Percentiles rank a stretch among this genome's conserved stretches.
Conservation (phyloP, 2,329 filamentous ascomycete species). For the Pseudocercospora cruenta region DNA sequence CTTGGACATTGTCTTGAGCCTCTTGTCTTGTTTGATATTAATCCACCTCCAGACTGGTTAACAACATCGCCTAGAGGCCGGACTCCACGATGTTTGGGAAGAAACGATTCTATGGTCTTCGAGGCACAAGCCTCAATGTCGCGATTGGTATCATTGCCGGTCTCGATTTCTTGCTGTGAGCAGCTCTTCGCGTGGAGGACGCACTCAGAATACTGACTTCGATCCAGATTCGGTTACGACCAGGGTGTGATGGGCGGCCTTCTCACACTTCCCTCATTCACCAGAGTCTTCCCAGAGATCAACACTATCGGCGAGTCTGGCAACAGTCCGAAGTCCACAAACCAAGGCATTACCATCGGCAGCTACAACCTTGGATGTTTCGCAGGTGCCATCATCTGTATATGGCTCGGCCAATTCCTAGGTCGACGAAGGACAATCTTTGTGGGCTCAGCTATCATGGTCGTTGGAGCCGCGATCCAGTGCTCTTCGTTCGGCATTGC, state of each 20-base stretch:
- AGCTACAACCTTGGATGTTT: constrained; percentile 51
- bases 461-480: constrained; percentile 54
- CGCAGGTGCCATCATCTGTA: constrained; percentile 53
- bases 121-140: constrained; percentile 46
- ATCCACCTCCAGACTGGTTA: neutral
- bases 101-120: constrained; percentile 44
- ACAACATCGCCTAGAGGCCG: neutral
- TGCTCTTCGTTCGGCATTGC: constrained; percentile 48
- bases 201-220: neutral
- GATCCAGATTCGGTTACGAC: constrained; percentile 15
- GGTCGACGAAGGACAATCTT: constrained; percentile 57
- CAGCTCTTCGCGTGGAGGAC: neutral
- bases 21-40: neutral
- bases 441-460: constrained; percentile 53
- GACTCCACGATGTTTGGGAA: constrained; percentile 16
- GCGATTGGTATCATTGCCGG: constrained; percentile 50
- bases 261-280: constrained; percentile 47
- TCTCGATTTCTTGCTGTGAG: constrained; percentile 40
- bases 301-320: constrained; percentile 29
- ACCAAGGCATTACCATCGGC: constrained; percentile 24
- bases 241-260: constrained; percentile 50
- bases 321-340: constrained; percentile 20
- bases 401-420: constrained; percentile 55
- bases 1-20: neutral
- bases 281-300: constrained; percentile 48